Base-by-base conservation (phyloP, 768 basidiomycete genomes). In the Tylopilus vinaceipallidus region DNA sequence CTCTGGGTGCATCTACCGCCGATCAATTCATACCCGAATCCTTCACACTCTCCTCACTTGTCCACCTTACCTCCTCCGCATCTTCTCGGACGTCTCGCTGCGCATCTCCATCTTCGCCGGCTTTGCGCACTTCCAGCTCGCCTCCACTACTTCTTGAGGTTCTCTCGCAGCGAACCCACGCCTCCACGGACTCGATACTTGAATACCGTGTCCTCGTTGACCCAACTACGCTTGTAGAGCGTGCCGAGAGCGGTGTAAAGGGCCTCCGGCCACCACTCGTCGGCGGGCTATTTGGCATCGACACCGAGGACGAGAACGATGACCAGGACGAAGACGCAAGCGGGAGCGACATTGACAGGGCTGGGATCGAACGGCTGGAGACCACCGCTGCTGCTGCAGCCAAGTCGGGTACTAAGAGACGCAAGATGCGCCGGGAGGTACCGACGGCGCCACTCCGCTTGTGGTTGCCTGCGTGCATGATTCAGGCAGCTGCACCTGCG, bases 381-480 rank as follows among this genome's bases (percentile, higher is more conserved):
- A 65, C 64, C 7, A 57, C 64, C 4, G 62, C 62, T 14, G 44
- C 34, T 2, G 63, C 50, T 0, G 62, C 56, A 9, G 32, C 56
- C 41, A 64, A 52, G 47, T 57, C 41, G 9, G 51, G 51, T 22
- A 43, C 35, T 19, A 65, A 58, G 50, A 64, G 42, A 54, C 60
- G 57, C 34, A 64, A 57, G 52, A 53, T 56, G 6, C 61, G 53
- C 49, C 66, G 61, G 17, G 66, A 65, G 54, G 33, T 55, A 5
- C 84, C 84, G 0, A 68, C 72, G n/a, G 75, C 72, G 41, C 78
- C 79, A 47, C 64, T 84, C 42, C 76, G 86, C 13, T 63, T 92
- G 11, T 95, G 92, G 92, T 78, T 93, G 68, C 88, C 92, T 0
- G 90, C 87, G 20, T 83, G 77, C 45, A 85, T 95, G 75, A 78